Base-by-base conservation (phyloP, 345 rosid species). In the Bruguiera gymnorhiza region DNA sequence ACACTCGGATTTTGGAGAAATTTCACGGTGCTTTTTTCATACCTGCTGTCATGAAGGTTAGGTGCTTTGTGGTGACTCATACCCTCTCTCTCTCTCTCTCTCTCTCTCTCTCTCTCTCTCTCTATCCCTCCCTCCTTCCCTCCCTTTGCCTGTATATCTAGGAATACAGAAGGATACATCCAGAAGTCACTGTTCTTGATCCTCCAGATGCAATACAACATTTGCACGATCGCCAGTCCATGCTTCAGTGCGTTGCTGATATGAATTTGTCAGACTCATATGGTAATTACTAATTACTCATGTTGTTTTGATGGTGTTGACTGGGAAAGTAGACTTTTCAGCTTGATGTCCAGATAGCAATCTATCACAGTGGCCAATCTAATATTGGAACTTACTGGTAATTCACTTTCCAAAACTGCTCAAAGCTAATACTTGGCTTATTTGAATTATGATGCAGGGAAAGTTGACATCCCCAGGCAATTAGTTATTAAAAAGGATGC, bases 201-300 rank as follows among this genome's bases (percentile, higher is more conserved):
- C 96, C 96, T 60, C 96, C 90, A 21, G 90, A 86, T 84, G 92
- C 92, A 29, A 89, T 89, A 78, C 90, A 85, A 62, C 90, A 86
- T 83, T 68, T 89, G 53, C 89, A 72, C 67, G 84, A 84, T 76
- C 96, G 92, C 62, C 92, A 89, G 67, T 89, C 88, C 20, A 89
- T 89, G 96, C 87, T 89, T 21, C 92, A 87, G 79, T 87, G 89
- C 73, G 96, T 89, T 63, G 96, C 90, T 73, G 87, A 87, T 55
- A 86, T 89, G 92, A 87, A 84, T 54, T 84, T 89, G 77, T 84
- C 82, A 50, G 79, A 65, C 60, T 62, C 82, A 18, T 81, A 81
- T 68, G 92, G 96, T 87, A 81, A 59, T 66, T 61, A 50, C 4
- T 58, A 13, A 60, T 60, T 62, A 36, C 39, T 4, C 63, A 18